phyloP scores from a whole-genome alignment of 805 yeast genomes.

The Lipomyces sp. region DNA sequence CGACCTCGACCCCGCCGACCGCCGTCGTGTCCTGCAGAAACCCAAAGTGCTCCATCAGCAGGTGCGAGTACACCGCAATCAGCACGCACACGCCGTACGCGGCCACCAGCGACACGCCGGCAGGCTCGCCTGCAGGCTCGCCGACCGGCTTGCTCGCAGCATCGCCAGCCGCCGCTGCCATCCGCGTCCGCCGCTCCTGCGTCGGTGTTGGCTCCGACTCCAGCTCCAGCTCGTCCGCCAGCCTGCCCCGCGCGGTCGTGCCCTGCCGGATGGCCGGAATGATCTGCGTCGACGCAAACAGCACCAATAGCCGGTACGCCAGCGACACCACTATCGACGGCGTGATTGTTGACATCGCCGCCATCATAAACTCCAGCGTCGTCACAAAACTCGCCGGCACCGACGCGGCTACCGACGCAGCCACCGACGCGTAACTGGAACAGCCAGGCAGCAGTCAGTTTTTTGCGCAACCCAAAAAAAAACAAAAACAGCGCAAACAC shows the following conservation, averaged over 20 bases:
- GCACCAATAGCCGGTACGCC: constrained; percentile 80
- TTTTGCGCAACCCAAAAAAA: neutral
- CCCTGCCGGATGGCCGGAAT: constrained; percentile 63
- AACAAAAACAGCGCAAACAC: too few relatives aligned
- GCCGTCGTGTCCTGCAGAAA: constrained; percentile 62
- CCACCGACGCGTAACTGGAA: constrained; percentile 35
- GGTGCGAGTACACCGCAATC: constrained; percentile 91
- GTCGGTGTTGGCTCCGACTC: constrained; percentile 1
- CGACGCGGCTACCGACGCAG: constrained; percentile 39
- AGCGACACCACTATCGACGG: constrained; percentile 78
- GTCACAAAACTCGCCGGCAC: constrained; percentile 44
- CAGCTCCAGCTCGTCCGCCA: constrained; percentile 3
- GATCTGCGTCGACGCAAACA: constrained; percentile 86
- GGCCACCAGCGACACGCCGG: constrained; percentile 50
- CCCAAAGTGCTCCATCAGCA: constrained; percentile 84
- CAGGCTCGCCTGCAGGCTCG: neutral
- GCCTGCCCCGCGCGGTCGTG: constrained; percentile 1
- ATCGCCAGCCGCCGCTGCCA: neutral
- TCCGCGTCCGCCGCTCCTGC: neutral
- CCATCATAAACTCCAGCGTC: constrained; percentile 45
- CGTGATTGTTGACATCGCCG: constrained; percentile 61
- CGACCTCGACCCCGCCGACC: constrained; percentile 45
- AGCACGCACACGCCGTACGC: constrained; percentile 91
- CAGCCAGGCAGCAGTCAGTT: constrained; percentile 24
- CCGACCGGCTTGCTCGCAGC: neutral